A percentile compares a stretch with the other conserved stretches of the same genome.
Conservation (phyloP, 345 rosid species). For the Psidium guajava region DNA sequence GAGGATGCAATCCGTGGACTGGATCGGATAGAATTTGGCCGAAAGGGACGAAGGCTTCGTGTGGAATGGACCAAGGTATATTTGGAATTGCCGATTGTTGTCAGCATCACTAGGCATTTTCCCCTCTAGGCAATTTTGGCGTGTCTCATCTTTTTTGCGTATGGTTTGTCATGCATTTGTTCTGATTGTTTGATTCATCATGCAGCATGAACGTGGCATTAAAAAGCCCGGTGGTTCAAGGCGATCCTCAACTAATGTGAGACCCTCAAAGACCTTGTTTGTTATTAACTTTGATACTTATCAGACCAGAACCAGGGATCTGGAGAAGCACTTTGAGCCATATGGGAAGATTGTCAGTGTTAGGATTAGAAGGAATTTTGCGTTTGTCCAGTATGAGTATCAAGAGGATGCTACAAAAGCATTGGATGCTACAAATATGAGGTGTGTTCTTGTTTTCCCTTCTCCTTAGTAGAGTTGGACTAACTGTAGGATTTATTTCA, state of each 20-base stretch:
- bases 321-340: slow-evolving; percentile 90
- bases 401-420: slow-evolving; percentile 92
- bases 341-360: slow-evolving; percentile 86
- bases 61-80: slow-evolving; percentile 97
- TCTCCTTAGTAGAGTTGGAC: background rate
- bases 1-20: slow-evolving; percentile 96
- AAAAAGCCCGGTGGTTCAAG: slow-evolving; percentile 49
- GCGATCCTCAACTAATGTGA: slow-evolving; percentile 48
- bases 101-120: background rate
- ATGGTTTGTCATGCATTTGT: background rate
- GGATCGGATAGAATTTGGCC: slow-evolving; percentile 72
- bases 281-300: slow-evolving; percentile 91
- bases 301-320: slow-evolving; percentile 69
- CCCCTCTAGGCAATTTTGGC: background rate
- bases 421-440: slow-evolving; percentile 64
- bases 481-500: background rate
- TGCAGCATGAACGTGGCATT: slow-evolving; percentile 71
- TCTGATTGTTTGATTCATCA: background rate
- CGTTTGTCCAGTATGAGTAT: slow-evolving; percentile 79
- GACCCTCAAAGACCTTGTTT: slow-evolving; percentile 90
- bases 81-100: background rate
- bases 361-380: slow-evolving; percentile 92
- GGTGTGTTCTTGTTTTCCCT: slow-evolving; percentile 23
- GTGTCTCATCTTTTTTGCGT: background rate
- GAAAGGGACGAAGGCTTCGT: slow-evolving; percentile 88